A percentile compares a stretch with the other conserved stretches of the same genome.
Conservation (phyloP, 805 yeast species). For the Priceomyces melissophilus region DNA sequence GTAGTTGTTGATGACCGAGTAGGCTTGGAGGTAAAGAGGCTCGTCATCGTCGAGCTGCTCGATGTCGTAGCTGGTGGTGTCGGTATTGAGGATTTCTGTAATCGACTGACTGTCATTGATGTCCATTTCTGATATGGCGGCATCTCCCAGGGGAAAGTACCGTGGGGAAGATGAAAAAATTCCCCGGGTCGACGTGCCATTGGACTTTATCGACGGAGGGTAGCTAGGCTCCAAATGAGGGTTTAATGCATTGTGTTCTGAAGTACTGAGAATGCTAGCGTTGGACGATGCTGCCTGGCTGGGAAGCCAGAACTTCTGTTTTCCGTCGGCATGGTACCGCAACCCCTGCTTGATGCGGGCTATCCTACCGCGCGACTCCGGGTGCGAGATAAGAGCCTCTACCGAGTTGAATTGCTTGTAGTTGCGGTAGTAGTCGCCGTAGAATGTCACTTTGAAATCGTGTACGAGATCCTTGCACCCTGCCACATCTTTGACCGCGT, state of each 20-base stretch:
- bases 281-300: conserved; percentile 10
- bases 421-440: conserved; percentile 68
- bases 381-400: conserved; percentile 65
- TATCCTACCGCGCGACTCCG: conserved; percentile 58
- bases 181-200: conserved; percentile 31
- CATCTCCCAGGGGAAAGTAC: conserved; percentile 15
- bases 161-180: conserved; percentile 27
- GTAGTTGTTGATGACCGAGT: conserved; percentile 27
- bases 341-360: conserved; percentile 79
- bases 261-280: conserved; percentile 20
- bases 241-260: conserved; percentile 21
- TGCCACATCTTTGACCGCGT: conserved; percentile 73
- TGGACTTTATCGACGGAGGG: conserved; percentile 26
- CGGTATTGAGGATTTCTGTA: conserved; percentile 20
- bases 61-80: conserved; percentile 25
- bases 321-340: conserved; percentile 75
- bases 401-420: conserved; percentile 81
- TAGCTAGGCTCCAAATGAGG: conserved; percentile 9
- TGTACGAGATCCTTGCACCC: conserved; percentile 73
- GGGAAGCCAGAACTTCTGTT: conserved; percentile 76
- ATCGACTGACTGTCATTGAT: conserved; percentile 8
- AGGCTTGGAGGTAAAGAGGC: conserved; percentile 28
- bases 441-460: conserved; percentile 70
- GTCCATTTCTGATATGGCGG: conserved; percentile 10
- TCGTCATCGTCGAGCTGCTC: conserved; percentile 41